Conservation (phyloP, 345 rosid species). For the Luvunga scandens region DNA sequence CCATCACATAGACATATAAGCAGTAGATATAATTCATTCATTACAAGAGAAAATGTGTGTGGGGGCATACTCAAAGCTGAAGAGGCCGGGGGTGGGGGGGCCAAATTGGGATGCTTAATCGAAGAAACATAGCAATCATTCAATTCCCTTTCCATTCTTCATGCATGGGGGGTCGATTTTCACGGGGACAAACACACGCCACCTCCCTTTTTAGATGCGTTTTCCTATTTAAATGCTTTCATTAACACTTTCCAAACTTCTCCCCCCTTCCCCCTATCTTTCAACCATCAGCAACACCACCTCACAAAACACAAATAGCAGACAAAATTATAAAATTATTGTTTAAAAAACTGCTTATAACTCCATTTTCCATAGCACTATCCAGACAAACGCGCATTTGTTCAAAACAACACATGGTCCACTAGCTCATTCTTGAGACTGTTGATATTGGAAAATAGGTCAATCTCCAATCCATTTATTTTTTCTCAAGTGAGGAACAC, state of each 20-base stretch:
- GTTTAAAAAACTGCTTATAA: constrained; percentile 2
- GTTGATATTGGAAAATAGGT: constrained; percentile 31
- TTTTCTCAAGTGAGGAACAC: constrained; percentile 35
- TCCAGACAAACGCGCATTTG: constrained; percentile 34
- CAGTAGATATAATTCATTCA: constrained; percentile 9
- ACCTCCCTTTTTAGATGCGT: constrained; percentile 39
- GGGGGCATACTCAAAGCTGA: constrained; percentile 33
- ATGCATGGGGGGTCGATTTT: constrained; percentile 26
- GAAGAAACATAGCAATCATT: constrained; percentile 32
- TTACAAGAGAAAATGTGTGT: constrained; percentile 14
- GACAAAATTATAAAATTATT: not conserved
- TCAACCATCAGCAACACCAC: constrained; percentile 15
- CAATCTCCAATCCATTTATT: constrained; percentile 12
- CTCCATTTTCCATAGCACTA: constrained; percentile 32
- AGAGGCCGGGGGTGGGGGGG: constrained; percentile 3
- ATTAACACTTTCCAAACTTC: constrained; percentile 13
- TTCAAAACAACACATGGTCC: constrained; percentile 38
- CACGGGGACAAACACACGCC: constrained; percentile 32
- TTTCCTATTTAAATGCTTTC: constrained; percentile 18
- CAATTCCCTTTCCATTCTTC: constrained; percentile 31
- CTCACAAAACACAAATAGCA: constrained; percentile 8
- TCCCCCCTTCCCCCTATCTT: constrained; percentile 11
- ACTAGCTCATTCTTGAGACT: constrained; percentile 24
- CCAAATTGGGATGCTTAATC: constrained; percentile 8
- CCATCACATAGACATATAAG: constrained; percentile 7